Evolutionary conservation across 768 basidiomycete genomes (phyloP), one percentile per base, ranked within the genome.

Genomic region (Rubroboletus satanas): DNA sequence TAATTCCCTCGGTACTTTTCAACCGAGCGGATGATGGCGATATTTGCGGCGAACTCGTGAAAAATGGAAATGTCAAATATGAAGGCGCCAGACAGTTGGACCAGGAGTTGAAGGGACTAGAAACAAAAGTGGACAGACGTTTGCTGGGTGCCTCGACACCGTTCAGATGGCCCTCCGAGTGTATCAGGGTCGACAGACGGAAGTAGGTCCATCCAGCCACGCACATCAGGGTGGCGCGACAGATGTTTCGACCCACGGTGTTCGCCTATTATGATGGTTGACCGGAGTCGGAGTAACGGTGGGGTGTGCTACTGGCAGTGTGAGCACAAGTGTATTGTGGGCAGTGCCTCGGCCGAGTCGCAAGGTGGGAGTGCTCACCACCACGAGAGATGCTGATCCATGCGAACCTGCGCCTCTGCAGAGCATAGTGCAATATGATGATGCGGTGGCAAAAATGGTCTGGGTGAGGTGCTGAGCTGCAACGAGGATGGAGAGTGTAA

Each of bases 1-100:
- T 29, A 39, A 54, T 56, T 55, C 35, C 44, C 44, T 61, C 62
- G 64, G 64, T 42, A 23, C 15, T 38, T 55, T 64, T 66, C 41
- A 38, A 52, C 44, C 46, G 53, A 56, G 44, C 21, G 29, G 51
- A 26, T 42, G 26, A 53, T 66, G 45, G 63, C 57, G 64, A 61
- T 33, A 55, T 45, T 37, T 63, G 56, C 39, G 63, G 60, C 45
- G 53, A 51, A 33, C 38, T 35, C 28, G 56, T 58, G 56, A 39
- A 59, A 52, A 65, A 45, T 26, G 55, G 51, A 44, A 28, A 51
- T 36, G 37, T 53, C 49, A 32, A 48, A 23, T 33, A 35, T 8
- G 44, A 55, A 36, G 33, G 39, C 5, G 21, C 15, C n/a, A 32
- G n/a, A 37, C 33, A 10, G 17, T 37, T n/a, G 9, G 26, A 6